Evolutionary conservation across 176 grass and related monocot species (phyloP), one percentile per base, ranked within the genome.

Genomic region (Carex cristatella): DNA sequence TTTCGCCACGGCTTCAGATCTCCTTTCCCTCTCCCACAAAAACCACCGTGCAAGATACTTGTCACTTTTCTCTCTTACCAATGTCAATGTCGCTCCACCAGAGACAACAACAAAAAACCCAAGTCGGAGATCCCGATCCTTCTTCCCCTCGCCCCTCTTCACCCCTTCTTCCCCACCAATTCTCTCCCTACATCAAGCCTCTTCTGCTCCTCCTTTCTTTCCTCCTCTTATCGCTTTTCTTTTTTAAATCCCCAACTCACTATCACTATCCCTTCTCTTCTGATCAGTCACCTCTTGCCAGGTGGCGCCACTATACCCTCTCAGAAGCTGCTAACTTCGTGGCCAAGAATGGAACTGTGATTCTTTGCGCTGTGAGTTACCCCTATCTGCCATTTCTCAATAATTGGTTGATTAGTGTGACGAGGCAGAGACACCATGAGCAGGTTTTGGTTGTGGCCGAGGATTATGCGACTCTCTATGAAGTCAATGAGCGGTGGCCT

Each of bases 381-480:
- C 95, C 95, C 10, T 98, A 98, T 83, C 64, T 98, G 51, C 86
- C 95, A 48, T 98, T 98, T 84, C 91, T 98, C 66, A 94, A 92
- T 44, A 98, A 98, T 80, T 98, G 95, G 95, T 90, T 98, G 88
- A 93, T 98, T 83, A 92, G 93, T 87, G 88, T 98, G 85, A 82
- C 82, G 32, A 91, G 95, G 65, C 91, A 90, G 80, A 86, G 88
- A 57, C 93, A 86, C 83, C 89, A 90, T 9, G 70, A 90, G 18
- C 91, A 98, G 85, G 95, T 93, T 58, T 86, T 98, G 72, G 95
- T 98, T 82, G 76, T 98, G 57, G 95, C 95, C 51, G 95, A 98
- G 88, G 95, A 95, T 86, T 95, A 98, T 84, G 91, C 89, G 2
- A 98, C 95, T 40, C 95, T 98, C 54, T 90, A 92, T 59, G 85